A percentile compares a stretch with the other conserved stretches of the same genome.
These are phyloP conservation scores for Mucuna pruriens DNA, from an alignment of 306 rosid genomes.

Conservation along the genomic window DNA sequence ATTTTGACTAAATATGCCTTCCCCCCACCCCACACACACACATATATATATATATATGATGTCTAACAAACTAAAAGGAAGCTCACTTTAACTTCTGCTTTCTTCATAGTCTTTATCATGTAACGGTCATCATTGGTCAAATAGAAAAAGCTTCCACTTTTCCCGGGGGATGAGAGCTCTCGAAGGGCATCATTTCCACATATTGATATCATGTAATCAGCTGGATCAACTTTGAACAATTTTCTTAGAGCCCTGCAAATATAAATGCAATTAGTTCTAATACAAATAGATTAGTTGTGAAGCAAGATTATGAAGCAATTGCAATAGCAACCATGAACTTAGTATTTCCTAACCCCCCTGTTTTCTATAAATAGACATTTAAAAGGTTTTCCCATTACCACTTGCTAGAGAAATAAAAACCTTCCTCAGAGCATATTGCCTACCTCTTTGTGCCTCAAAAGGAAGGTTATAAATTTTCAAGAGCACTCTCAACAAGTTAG, in stretches of 20 bases:
- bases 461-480: conserved; percentile 29
- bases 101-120: conserved; percentile 97
- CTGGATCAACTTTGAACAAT: conserved; percentile 92
- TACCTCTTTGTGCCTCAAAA: conserved; percentile 23
- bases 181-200: conserved; percentile 95
- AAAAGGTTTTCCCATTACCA: not conserved
- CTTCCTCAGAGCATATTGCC: conserved; percentile 5
- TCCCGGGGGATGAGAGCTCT: conserved; percentile 96
- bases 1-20: no score
- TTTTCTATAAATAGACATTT: not conserved
- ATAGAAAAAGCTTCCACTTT: conserved; percentile 97
- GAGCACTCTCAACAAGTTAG: conserved; percentile 20
- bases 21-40: no score
- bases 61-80: conserved; percentile 15
- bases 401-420: conserved; percentile 10
- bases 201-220: conserved; percentile 96
- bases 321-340: not conserved
- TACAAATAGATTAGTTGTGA: conserved; percentile 9
- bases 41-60: not conserved
- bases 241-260: conserved; percentile 87
- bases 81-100: conserved; percentile 94
- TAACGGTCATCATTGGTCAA: conserved; percentile 89
- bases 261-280: conserved; percentile 35
- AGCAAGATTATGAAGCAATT: not conserved
- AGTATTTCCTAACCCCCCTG: not conserved